Evolutionary conservation across 352 stramenopile genomes (phyloP), one percentile per base, ranked within the genome.

Genomic region (Lagenidium giganteum): DNA sequence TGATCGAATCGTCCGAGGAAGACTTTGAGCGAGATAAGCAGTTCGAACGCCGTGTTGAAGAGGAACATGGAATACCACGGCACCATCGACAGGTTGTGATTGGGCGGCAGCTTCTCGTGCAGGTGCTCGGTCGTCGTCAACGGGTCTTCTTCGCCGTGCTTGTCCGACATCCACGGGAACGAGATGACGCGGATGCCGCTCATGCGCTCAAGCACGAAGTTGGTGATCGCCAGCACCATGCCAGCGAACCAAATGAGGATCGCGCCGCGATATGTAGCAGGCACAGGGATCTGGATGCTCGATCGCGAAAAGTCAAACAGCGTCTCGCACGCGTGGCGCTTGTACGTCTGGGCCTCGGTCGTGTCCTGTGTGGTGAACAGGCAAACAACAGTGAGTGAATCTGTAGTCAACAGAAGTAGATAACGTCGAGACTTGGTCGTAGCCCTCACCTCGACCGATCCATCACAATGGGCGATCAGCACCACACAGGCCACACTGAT

Each of bases 21-120:
- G 31, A 97, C 80, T 42, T 97, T 96, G 21, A 96, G 69, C 38
- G 85, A 95, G 17, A 97, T 85, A 38, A 97, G 69, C n/a, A 96
- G 54, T 45, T 95, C 67, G 51, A 97, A 96, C 0, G 80, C 84
- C 20, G 88, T 95, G 57, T 95, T 73, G 25, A 96, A 92, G 11
- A 97, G 51, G 36, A 96, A 84, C 56, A 96, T 85, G n/a, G 88
- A 96, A 59, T 97, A 97, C 91, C 91, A 97, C 27, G 87, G 80
- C 5, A 96, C 88, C 91, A 97, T 97, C 12, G 82, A 58, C 14
- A 95, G 36, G n/a, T 83, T 78, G 39, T 91, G 78, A 12, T 83
- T 70, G 3, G 70, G 66, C 17, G 79, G 74, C 0, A 91, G 54
- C 13, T 71, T 82, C 48, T 90, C 76, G 26, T 81, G 67, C 5